These are phyloP conservation scores for Oemleria cerasiformis DNA, from an alignment of 306 rosid genomes.

Conservation along the genomic window DNA sequence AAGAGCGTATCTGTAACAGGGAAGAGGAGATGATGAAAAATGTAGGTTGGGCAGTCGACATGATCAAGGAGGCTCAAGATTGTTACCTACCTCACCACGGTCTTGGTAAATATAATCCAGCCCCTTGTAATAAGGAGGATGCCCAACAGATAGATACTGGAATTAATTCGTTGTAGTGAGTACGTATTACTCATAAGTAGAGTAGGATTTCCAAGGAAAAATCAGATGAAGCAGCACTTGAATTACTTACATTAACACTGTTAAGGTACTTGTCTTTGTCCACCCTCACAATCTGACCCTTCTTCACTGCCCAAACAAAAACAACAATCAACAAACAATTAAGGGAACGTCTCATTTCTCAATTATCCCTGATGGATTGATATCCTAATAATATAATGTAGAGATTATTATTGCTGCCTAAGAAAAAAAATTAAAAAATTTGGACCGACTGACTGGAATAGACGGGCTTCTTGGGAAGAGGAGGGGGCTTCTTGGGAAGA, in stretches of 20 bases:
- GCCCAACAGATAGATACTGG: constrained; percentile 96
- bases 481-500: constrained; percentile 36
- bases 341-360: too few species aligned
- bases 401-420: neutral
- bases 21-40: too few species aligned
- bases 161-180: neutral
- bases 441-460: constrained; percentile 62
- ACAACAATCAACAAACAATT: neutral
- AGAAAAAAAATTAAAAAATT: neutral
- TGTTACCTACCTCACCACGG: constrained; percentile 85
- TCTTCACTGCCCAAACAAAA: constrained; percentile 73
- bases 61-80: too few species aligned
- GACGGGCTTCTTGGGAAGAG: constrained; percentile 63
- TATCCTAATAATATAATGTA: too few species aligned
- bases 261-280: constrained; percentile 90
- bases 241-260: constrained; percentile 65
- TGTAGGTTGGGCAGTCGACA: too few species aligned
- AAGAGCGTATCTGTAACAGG: neutral
- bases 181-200: neutral
- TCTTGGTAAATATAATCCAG: constrained; percentile 92
- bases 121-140: constrained; percentile 94
- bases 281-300: constrained; percentile 96
- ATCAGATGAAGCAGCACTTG: too few species aligned
- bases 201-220: neutral
- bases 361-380: too few species aligned